These are phyloP conservation scores for Xylariaceae sp. DNA, from an alignment of 2,329 filamentous ascomycete species.

Conservation along the genomic window DNA sequence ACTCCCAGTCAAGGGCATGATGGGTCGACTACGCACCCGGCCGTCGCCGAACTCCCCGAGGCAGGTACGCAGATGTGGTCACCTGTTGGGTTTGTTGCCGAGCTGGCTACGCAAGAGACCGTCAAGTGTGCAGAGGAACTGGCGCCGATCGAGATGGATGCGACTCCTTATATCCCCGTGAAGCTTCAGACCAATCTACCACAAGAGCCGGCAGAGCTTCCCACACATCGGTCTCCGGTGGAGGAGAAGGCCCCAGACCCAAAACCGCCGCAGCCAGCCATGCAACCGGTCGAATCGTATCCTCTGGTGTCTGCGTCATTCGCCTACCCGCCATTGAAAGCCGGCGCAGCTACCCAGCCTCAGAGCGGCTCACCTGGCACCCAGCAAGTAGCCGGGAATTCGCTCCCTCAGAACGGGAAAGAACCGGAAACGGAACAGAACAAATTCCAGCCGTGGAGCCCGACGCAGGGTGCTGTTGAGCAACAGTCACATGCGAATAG, in stretches of 20 bases:
- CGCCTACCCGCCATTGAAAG: slow-evolving; percentile 21
- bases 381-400: background rate
- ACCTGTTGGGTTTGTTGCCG: slow-evolving; percentile 26
- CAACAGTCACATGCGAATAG: slow-evolving; percentile 8
- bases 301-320: slow-evolving; percentile 30
- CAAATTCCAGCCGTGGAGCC: slow-evolving; percentile 22
- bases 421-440: slow-evolving; percentile 7
- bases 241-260: slow-evolving; percentile 15
- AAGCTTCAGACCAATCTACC: slow-evolving; percentile 11
- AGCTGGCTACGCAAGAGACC: slow-evolving; percentile 27
- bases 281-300: slow-evolving; percentile 19
- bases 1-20: no score
- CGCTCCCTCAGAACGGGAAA: slow-evolving; percentile 7
- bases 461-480: slow-evolving; percentile 7
- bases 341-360: background rate
- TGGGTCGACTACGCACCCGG: slow-evolving; percentile 1
- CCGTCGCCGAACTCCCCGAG: slow-evolving; percentile 20
- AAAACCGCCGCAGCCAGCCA: slow-evolving; percentile 1
- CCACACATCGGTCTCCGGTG: slow-evolving; percentile 17
- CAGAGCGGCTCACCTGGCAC: background rate
- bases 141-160: slow-evolving; percentile 30
- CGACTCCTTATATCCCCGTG: slow-evolving; percentile 13
- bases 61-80: slow-evolving; percentile 15
- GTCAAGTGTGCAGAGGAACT: slow-evolving; percentile 30
- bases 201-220: slow-evolving; percentile 21